Base-by-base conservation (phyloP, 306 rosid genomes). In the Vigna nakashimae region DNA sequence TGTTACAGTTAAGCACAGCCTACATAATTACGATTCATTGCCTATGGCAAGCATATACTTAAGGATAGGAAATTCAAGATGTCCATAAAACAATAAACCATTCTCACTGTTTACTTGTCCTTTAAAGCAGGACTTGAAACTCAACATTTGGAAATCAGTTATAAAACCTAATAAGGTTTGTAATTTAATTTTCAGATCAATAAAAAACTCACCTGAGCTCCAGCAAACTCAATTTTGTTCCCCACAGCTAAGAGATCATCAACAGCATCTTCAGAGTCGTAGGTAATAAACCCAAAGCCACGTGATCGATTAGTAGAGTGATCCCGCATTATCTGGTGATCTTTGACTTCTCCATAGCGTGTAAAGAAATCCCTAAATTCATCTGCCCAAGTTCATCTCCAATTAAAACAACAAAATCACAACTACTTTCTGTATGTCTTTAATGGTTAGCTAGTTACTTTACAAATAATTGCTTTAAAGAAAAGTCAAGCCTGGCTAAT, bases 241-340 rank as follows among this genome's bases (percentile, higher is more conserved):
- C 99, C 99, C 79, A 86, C 88, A 38, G 90, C 63, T 67, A 95
- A 80, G 67, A 95, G 91, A 57, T 91, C 92, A 58, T 95, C 99
- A 73, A 95, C 99, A 48, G 97, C 84, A 70, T 91, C 92, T 86
- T 95, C 99, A 12, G 94, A 62, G 12, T 92, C 94, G 17, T 89
- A 89, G 42, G 90, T 90, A 51, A 89, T 75, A 84, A 90, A 89
- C 73, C 97, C 97, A 86, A 92, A 92, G 64, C 97, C 97, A 69
- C 96, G 97, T 0, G 97, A 92, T 17, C 96, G 93, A 65, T 91
- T 88, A 12, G 94, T 90, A 38, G 96, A 85, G 75, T 92, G 97
- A 83, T 92, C 97, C 42, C 93, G 82, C 97, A 92, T 92, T 79
- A 92, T 90, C 79, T 92, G 97, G 82, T 90, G 86, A 73, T 92